These are phyloP conservation scores for Noccaea caerulescens DNA, from an alignment of 345 rosid species.

Conservation along the genomic window DNA sequence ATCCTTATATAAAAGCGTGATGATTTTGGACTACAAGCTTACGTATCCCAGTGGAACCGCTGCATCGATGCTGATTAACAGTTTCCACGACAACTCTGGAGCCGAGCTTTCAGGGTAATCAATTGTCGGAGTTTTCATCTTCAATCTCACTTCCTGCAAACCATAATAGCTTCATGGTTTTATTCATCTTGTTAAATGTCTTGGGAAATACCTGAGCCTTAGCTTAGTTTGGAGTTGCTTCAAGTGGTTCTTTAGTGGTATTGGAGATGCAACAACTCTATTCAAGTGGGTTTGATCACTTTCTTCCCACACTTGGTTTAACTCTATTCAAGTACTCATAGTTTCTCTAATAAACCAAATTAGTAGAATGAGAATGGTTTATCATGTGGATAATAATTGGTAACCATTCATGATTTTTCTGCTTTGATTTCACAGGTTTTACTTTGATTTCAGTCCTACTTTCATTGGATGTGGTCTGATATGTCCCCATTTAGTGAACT, in stretches of 20 bases:
- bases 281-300: constrained; percentile 86
- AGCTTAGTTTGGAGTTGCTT: constrained; percentile 88
- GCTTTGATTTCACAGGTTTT: constrained; percentile 63
- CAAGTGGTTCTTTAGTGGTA: constrained; percentile 92
- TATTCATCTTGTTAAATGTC: too few species aligned
- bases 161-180: too few species aligned
- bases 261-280: constrained; percentile 82
- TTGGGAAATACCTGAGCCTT: constrained; percentile 78
- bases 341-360: background rate
- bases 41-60: constrained; percentile 46
- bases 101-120: constrained; percentile 42
- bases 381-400: too few species aligned
- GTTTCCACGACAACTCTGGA: constrained; percentile 34
- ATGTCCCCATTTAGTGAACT: constrained; percentile 88
- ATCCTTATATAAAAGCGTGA: constrained; percentile 3
- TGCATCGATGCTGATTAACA: constrained; percentile 39
- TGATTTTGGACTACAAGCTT: constrained; percentile 42
- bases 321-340: constrained; percentile 49
- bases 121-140: constrained; percentile 3
- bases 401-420: too few species aligned
- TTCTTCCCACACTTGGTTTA: constrained; percentile 79
- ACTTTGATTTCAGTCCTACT: constrained; percentile 87
- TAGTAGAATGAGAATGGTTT: too few species aligned
- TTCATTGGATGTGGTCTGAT: constrained; percentile 90
- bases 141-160: too few species aligned